Evolutionary conservation across 345 rosid genomes (phyloP).

Genomic region (Jatropha curcas): DNA sequence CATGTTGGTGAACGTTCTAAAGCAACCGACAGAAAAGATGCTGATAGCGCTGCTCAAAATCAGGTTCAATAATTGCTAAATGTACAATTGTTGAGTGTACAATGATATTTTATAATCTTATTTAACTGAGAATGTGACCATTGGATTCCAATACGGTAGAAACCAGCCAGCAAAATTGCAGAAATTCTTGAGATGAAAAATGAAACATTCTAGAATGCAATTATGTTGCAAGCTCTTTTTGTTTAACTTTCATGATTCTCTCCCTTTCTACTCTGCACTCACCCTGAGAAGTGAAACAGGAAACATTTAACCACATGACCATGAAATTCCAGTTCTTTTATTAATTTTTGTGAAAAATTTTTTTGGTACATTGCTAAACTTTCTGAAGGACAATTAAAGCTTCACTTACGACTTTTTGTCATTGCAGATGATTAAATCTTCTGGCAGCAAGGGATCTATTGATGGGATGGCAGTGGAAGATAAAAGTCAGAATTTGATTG

Average conservation of each 20-base stretch:
- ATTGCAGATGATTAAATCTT: conserved; percentile 43
- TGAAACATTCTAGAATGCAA: neutral
- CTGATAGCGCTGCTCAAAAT: conserved; percentile 22
- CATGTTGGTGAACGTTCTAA: conserved; percentile 30
- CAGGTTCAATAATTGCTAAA: conserved; percentile 25
- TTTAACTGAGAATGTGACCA: neutral
- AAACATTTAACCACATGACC: neutral
- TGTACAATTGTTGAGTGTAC: neutral
- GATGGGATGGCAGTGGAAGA: conserved; percentile 23
- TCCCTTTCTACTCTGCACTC: neutral
- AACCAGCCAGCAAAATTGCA: neutral
- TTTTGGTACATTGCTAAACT: conserved; percentile 1
- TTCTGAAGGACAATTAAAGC: neutral
- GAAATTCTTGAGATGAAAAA: neutral
- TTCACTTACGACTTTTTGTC: conserved; percentile 4
- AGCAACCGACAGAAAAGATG: conserved; percentile 27
- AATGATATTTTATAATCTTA: conserved; percentile 1
- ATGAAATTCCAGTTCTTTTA: neutral
- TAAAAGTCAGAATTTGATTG: conserved; percentile 32
- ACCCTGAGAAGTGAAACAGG: neutral
- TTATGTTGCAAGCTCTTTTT: neutral
- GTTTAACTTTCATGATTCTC: neutral
- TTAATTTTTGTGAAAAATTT: neutral
- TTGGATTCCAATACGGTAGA: neutral
- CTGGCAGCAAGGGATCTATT: conserved; percentile 19